phyloP scores from a whole-genome alignment of 495 filamentous ascomycete species.

The Diplogelasinospora grovesii region DNA sequence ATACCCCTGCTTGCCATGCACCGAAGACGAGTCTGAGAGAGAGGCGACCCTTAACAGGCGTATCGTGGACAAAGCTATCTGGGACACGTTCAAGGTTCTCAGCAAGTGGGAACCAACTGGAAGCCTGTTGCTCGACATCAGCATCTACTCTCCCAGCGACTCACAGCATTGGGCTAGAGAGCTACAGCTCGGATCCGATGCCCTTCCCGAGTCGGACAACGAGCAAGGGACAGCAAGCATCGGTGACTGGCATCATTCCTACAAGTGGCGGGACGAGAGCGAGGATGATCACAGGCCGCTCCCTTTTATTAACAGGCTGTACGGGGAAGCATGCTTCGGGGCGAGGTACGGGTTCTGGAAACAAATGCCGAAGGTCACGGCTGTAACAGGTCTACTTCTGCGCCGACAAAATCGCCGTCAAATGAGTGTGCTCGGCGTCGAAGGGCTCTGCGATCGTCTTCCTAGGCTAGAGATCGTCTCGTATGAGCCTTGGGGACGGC shows the following conservation, averaged over 20 bases:
- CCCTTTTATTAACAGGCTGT: no score
- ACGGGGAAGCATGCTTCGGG: no score
- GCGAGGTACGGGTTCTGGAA: no score
- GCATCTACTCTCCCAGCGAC: slow-evolving; percentile 33
- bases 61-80: slow-evolving; percentile 28
- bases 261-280: slow-evolving; percentile 25
- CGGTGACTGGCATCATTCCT: slow-evolving; percentile 19
- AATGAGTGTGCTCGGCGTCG: no score
- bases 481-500: no score
- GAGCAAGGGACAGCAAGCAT: slow-evolving; percentile 21
- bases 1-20: slow-evolving; percentile 28
- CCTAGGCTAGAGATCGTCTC: no score
- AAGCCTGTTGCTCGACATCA: slow-evolving; percentile 34
- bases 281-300: no score
- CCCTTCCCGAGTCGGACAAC: slow-evolving; percentile 15
- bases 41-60: slow-evolving; percentile 13
- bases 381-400: no score
- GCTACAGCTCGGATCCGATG: slow-evolving; percentile 25
- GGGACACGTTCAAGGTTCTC: slow-evolving; percentile 29
- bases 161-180: slow-evolving; percentile 31
- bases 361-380: no score
- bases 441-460: no score
- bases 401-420: no score
- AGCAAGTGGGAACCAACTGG: slow-evolving; percentile 29
- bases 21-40: slow-evolving; percentile 15